These are phyloP conservation scores for Stygiomarasmius scandens DNA, from an alignment of 1,284 basidiomycete genomes.

Conservation along the genomic window DNA sequence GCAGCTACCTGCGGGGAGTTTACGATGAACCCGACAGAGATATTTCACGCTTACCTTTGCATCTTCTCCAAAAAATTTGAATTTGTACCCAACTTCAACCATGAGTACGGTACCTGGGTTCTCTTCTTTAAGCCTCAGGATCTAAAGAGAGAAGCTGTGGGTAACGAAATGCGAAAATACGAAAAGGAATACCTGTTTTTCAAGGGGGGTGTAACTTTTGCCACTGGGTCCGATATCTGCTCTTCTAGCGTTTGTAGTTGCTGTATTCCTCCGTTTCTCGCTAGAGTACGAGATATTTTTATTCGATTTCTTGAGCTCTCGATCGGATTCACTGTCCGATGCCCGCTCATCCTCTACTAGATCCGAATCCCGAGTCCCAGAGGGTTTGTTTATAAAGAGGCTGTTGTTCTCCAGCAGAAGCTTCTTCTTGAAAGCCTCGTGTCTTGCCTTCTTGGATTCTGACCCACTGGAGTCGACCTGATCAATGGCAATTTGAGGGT, in stretches of 20 bases:
- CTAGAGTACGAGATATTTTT: slow-evolving; percentile 54
- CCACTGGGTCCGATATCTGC: slow-evolving; percentile 75
- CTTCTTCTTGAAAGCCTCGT: slow-evolving; percentile 57
- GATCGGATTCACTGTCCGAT: slow-evolving; percentile 43
- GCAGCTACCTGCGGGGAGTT: slow-evolving; percentile 65
- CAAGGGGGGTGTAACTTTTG: slow-evolving; percentile 78
- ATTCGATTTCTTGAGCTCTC: slow-evolving; percentile 50
- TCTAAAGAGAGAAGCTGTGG: slow-evolving; percentile 37
- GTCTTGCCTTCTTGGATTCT: slow-evolving; percentile 30
- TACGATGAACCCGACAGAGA: slow-evolving; percentile 5
- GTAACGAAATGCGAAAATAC: not conserved
- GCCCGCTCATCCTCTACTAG: slow-evolving; percentile 22
- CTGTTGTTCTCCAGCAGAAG: slow-evolving; percentile 50
- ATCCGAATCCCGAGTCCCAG: not conserved
- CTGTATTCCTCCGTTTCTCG: slow-evolving; percentile 29
- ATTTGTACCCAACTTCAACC: slow-evolving; percentile 90
- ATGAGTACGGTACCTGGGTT: slow-evolving; percentile 81
- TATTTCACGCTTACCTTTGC: slow-evolving; percentile 58
- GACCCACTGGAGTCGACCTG: slow-evolving; percentile 22
- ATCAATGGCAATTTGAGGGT: slow-evolving; percentile 22
- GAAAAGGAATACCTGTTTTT: slow-evolving; percentile 65
- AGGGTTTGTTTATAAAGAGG: slow-evolving; percentile 22
- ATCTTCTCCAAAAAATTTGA: slow-evolving; percentile 88
- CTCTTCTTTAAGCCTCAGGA: slow-evolving; percentile 70
- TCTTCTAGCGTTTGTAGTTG: slow-evolving; percentile 37